phyloP scores from a whole-genome alignment of 441 rosid genomes.

The Brassica hybrid region DNA sequence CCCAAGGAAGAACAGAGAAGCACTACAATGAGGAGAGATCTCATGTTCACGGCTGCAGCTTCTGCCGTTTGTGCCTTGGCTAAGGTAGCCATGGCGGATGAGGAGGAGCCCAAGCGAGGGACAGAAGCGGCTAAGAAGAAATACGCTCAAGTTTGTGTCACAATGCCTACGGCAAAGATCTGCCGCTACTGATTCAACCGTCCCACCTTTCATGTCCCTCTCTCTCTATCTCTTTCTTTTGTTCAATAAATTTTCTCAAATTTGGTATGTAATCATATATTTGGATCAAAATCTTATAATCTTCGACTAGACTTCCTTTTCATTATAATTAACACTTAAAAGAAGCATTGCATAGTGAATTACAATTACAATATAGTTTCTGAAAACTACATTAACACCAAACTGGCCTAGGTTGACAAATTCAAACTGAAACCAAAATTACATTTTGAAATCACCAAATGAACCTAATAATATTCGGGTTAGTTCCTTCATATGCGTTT shows the following conservation, averaged over 20 bases:
- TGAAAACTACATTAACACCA: neutral
- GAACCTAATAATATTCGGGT: too few species aligned
- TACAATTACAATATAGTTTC: neutral
- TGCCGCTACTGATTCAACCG: neutral
- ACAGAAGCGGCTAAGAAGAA: neutral
- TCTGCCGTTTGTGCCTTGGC: neutral
- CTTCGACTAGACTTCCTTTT: neutral
- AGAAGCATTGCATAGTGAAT: neutral
- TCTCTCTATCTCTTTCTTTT: neutral
- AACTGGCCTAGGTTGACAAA: neutral
- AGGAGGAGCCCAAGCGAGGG: neutral
- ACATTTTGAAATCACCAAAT: too few species aligned
- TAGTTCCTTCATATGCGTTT: too few species aligned
- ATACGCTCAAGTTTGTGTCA: neutral
- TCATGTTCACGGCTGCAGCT: neutral
- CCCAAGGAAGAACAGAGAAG: neutral
- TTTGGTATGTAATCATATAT: neutral
- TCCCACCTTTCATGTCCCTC: neutral
- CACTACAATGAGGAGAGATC: neutral
- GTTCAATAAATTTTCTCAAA: neutral
- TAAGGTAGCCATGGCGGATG: neutral
- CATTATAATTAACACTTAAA: neutral
- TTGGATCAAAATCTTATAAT: neutral
- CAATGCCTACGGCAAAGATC: neutral
- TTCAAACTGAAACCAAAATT: neutral